Evolutionary conservation across 2,329 filamentous ascomycete genomes (phyloP).

Genomic region (Aaosphaeria arxii): DNA sequence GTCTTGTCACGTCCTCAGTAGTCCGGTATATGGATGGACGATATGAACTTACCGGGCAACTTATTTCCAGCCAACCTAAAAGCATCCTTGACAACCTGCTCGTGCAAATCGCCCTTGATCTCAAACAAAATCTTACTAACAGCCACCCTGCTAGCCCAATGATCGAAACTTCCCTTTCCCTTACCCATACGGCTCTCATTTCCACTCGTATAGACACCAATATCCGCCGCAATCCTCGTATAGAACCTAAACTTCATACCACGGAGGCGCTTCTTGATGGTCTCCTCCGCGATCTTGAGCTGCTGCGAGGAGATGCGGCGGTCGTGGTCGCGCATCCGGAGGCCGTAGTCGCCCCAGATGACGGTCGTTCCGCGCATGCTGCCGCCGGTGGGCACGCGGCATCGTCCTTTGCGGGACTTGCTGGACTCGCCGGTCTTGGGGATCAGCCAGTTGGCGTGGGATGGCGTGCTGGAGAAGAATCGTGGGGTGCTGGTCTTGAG

Average conservation of each 20-base stretch:
- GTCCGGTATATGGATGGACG: neutral
- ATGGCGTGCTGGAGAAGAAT: conserved; percentile 70
- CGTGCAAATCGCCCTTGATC: conserved; percentile 86
- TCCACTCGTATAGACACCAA: conserved; percentile 91
- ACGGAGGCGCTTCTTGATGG: conserved; percentile 82
- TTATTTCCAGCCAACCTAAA: conserved; percentile 94
- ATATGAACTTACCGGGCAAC: conserved; percentile 69
- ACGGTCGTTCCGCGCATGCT: conserved; percentile 91
- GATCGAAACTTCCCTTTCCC: conserved; percentile 95
- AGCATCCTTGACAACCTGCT: conserved; percentile 89
- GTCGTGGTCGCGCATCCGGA: conserved; percentile 92
- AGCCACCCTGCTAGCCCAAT: conserved; percentile 87
- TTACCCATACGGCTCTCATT: conserved; percentile 99
- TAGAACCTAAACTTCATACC: conserved; percentile 92
- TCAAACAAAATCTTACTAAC: conserved; percentile 93
- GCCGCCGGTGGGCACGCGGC: conserved; percentile 84
- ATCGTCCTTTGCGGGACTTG: conserved; percentile 85
- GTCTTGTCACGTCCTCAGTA: too few species aligned
- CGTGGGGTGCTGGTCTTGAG: conserved; percentile 40
- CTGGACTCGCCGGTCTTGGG: conserved; percentile 77
- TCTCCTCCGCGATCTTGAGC: conserved; percentile 87
- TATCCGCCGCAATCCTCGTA: conserved; percentile 85
- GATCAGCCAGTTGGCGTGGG: conserved; percentile 70
- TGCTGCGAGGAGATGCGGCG: conserved; percentile 83
- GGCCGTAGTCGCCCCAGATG: conserved; percentile 91